A percentile compares a stretch with the other conserved stretches of the same genome.
Evolutionary conservation across 495 filamentous ascomycete genomes (phyloP).

Genomic region (Halenospora varia): DNA sequence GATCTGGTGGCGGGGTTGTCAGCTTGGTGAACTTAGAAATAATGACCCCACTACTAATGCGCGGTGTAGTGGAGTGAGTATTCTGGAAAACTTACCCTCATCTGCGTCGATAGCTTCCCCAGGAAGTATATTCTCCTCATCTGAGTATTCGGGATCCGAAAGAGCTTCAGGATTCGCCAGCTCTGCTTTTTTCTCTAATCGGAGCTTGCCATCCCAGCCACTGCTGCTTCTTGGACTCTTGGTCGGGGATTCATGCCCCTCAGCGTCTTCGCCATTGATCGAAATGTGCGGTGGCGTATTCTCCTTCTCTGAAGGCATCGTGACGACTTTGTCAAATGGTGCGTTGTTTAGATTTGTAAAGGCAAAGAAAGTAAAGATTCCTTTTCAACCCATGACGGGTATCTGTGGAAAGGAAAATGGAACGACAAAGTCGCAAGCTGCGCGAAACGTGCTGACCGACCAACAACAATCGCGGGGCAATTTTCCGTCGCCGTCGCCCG

Average conservation of each 20-base stretch:
- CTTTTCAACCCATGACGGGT: conserved; percentile 11
- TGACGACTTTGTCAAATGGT: not conserved
- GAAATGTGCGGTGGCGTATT: conserved; percentile 20
- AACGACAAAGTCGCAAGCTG: not conserved
- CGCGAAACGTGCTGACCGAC: no score
- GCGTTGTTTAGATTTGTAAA: not conserved
- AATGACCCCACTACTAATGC: conserved; percentile 2
- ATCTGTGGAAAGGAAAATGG: not conserved
- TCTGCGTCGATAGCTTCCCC: conserved; percentile 77
- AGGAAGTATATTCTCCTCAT: conserved; percentile 69
- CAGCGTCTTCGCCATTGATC: conserved; percentile 18
- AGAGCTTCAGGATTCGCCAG: conserved; percentile 71
- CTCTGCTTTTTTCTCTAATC: conserved; percentile 59
- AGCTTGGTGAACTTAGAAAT: not conserved
- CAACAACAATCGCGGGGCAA: no score
- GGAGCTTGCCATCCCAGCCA: conserved; percentile 92
- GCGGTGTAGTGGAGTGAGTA: not conserved
- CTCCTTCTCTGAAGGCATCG: conserved; percentile 21
- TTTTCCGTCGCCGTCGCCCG: no score
- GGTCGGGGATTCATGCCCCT: conserved; percentile 21
- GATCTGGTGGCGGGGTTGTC: conserved; percentile 32
- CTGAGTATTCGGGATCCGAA: conserved; percentile 79
- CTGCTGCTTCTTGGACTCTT: conserved; percentile 50
- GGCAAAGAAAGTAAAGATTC: not conserved
- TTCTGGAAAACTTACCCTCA: conserved; percentile 53